A percentile compares a stretch with the other conserved stretches of the same genome.
Conservation (phyloP, 2,329 filamentous ascomycete species). For the Sclerotinia minor region DNA sequence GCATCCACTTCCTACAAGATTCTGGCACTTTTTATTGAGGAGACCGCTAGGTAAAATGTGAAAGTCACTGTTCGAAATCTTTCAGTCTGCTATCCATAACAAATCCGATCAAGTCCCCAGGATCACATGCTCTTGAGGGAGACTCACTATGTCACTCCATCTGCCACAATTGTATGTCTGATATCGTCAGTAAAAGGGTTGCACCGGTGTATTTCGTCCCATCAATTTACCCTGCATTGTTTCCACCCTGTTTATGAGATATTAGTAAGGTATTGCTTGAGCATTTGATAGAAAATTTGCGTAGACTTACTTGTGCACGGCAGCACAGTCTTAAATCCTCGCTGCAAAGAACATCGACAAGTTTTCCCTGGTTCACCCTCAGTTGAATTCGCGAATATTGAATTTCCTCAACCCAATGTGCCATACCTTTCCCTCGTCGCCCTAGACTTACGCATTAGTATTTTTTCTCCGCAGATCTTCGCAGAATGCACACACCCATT, state of each 20-base stretch:
- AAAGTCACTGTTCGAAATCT: constrained; percentile 42
- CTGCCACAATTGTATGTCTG: constrained; percentile 45
- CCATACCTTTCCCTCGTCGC: constrained; percentile 25
- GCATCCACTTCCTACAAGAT: constrained; percentile 70
- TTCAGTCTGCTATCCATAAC: not conserved
- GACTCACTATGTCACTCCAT: constrained; percentile 45
- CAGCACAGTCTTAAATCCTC: constrained; percentile 23
- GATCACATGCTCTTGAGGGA: constrained; percentile 7
- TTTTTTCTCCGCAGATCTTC: constrained; percentile 15
- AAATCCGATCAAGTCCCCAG: not conserved
- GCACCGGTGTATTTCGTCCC: not conserved
- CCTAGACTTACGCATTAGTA: constrained; percentile 21
- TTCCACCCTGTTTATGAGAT: constrained; percentile 47
- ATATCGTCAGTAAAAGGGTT: not conserved
- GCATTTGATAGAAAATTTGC: constrained; percentile 25
- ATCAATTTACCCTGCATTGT: constrained; percentile 50
- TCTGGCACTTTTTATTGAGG: constrained; percentile 68
- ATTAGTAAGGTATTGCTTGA: not conserved
- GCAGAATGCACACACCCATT: constrained; percentile 53
- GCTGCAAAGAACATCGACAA: constrained; percentile 50
- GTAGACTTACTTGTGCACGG: constrained; percentile 19
- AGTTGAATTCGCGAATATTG: not conserved
- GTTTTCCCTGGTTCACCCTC: constrained; percentile 52
- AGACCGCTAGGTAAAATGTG: constrained; percentile 67
- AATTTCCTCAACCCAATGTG: not conserved